A percentile compares a stretch with the other conserved stretches of the same genome.
Evolutionary conservation across 192 early-diverging fungal species (phyloP).

Genomic region (Umbelopsis ramanniana): DNA sequence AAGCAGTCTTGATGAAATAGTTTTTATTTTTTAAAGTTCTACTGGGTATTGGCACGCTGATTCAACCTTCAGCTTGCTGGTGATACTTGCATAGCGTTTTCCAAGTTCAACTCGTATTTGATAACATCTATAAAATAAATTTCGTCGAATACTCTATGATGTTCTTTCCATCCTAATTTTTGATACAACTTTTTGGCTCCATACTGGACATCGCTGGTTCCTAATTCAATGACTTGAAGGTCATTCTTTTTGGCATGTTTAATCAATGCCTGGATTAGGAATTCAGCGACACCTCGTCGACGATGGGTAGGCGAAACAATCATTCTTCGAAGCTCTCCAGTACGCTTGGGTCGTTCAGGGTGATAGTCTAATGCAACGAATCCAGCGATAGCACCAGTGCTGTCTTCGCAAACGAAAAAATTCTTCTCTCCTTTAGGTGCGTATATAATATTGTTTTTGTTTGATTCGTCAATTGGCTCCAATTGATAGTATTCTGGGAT

Average conservation of each 20-base stretch:
- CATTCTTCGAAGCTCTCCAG: constrained; percentile 15
- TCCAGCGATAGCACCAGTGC: not conserved
- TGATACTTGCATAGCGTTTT: not conserved
- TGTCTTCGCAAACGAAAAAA: constrained; percentile 17
- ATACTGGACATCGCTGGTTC: constrained; percentile 17
- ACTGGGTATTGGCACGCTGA: not conserved
- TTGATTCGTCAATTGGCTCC: not conserved
- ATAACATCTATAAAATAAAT: not conserved
- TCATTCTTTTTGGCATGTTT: constrained; percentile 11
- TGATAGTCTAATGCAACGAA: constrained; percentile 1
- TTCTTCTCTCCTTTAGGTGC: not conserved
- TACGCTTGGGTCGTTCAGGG: not conserved
- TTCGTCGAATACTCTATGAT: not conserved
- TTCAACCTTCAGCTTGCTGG: not conserved
- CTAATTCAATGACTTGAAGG: constrained; percentile 3
- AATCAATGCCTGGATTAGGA: not conserved
- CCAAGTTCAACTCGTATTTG: not conserved
- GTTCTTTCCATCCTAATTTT: constrained; percentile 2
- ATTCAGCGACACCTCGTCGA: not conserved
- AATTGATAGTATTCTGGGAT: constrained; percentile 18
- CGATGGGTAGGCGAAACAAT: not conserved
- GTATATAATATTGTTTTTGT: constrained; percentile 6
- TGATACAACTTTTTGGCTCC: not conserved
- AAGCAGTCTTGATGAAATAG: not conserved
- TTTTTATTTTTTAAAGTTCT: no score